These are phyloP conservation scores for Puccinia polysora DNA, from an alignment of 1,284 basidiomycete genomes.

Conservation along the genomic window DNA sequence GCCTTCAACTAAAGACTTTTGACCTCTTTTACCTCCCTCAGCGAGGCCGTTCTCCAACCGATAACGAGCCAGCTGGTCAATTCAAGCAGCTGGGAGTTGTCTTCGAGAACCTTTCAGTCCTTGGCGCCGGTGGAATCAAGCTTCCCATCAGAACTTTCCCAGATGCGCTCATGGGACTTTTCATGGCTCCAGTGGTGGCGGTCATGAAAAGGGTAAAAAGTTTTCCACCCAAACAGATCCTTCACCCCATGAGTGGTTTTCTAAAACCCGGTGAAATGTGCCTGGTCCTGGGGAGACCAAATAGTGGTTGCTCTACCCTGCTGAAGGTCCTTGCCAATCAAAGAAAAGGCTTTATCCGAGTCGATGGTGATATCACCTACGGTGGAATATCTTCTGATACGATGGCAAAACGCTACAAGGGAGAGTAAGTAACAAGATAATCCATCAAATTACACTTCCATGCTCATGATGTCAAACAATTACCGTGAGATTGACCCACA, in stretches of 20 bases:
- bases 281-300: conserved; percentile 58
- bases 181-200: conserved; percentile 58
- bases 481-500: background rate
- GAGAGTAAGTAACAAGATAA: conserved; percentile 26
- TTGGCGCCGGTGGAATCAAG: conserved; percentile 63
- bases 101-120: conserved; percentile 70
- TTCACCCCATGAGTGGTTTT: conserved; percentile 65
- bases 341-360: conserved; percentile 53
- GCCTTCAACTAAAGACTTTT: background rate
- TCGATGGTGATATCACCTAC: conserved; percentile 63
- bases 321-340: conserved; percentile 54
- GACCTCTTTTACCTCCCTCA: background rate
- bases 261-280: conserved; percentile 65
- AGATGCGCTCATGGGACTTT: conserved; percentile 63
- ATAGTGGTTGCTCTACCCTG: conserved; percentile 56
- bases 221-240: conserved; percentile 48
- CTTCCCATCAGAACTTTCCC: conserved; percentile 51
- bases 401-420: conserved; percentile 36
- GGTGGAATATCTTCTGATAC: conserved; percentile 58
- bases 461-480: background rate
- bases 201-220: conserved; percentile 49
- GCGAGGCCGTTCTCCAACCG: conserved; percentile 63
- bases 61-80: conserved; percentile 68
- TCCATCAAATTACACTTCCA: background rate
- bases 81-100: conserved; percentile 72